A percentile compares a stretch with the other conserved stretches of the same genome.
phyloP scores from a whole-genome alignment of 805 yeast species.

The Kuraishia cidri region DNA sequence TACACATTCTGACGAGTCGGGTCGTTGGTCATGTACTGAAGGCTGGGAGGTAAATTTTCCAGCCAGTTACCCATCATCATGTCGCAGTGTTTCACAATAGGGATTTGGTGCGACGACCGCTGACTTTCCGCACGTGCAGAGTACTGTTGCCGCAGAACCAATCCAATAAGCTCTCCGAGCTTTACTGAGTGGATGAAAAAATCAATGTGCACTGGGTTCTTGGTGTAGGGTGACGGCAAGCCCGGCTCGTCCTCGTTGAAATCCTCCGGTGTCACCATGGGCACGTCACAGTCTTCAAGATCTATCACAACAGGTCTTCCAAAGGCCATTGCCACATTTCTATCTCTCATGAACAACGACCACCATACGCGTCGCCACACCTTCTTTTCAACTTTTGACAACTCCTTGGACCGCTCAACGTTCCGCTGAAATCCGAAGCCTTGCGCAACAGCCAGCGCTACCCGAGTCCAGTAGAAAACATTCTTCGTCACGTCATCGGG shows the following conservation, averaged over 20 bases:
- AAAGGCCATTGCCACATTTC: slow-evolving; percentile 60
- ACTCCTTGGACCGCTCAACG: slow-evolving; percentile 1
- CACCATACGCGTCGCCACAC: slow-evolving; percentile 43
- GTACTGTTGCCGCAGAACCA: slow-evolving; percentile 52
- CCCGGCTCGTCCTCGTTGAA: slow-evolving; percentile 47
- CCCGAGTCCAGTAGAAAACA: slow-evolving; percentile 61
- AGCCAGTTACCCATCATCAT: slow-evolving; percentile 71
- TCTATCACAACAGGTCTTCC: slow-evolving; percentile 67
- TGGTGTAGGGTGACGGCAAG: slow-evolving; percentile 29
- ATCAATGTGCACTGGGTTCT: slow-evolving; percentile 36
- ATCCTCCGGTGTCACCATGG: slow-evolving; percentile 62
- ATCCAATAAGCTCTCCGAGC: slow-evolving; percentile 61
- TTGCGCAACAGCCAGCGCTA: slow-evolving; percentile 64
- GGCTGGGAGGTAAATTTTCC: slow-evolving; percentile 46
- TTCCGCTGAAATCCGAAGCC: slow-evolving; percentile 68
- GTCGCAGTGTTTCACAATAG: slow-evolving; percentile 39
- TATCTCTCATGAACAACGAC: slow-evolving; percentile 65
- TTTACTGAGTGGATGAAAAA: slow-evolving; percentile 56
- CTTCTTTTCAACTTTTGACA: slow-evolving; percentile 9
- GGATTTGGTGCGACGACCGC: slow-evolving; percentile 25
- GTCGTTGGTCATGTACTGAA: slow-evolving; percentile 48
- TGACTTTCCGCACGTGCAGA: slow-evolving; percentile 49
- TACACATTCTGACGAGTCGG: slow-evolving; percentile 5
- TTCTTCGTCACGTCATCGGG: slow-evolving; percentile 62
- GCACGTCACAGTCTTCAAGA: slow-evolving; percentile 67